These are phyloP conservation scores for Candida labiduridarum DNA, from an alignment of 1,139 yeast genomes.

Conservation along the genomic window DNA sequence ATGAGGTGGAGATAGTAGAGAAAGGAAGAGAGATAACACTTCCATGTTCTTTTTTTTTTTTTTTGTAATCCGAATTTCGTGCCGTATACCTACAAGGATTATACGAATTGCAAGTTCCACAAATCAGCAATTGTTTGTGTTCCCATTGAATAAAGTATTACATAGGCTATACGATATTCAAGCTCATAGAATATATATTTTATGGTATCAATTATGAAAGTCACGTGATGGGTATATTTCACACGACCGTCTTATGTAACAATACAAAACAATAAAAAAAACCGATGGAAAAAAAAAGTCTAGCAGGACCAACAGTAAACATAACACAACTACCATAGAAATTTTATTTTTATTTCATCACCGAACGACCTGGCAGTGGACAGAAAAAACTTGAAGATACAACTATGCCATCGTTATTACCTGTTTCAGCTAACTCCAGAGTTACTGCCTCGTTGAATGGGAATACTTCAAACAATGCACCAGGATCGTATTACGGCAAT, in stretches of 20 bases:
- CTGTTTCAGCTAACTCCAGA: slow-evolving; percentile 24
- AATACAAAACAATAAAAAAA: not conserved
- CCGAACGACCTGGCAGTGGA: slow-evolving; percentile 1
- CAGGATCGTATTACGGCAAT: slow-evolving; percentile 7
- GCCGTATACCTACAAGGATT: not conserved
- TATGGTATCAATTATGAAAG: not conserved
- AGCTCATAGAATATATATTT: too few species aligned
- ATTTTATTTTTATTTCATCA: not conserved
- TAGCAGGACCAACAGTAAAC: not conserved
- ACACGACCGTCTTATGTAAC: not conserved
- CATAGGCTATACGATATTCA: too few species aligned
- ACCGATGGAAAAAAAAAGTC: not conserved
- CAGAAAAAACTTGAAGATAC: not conserved
- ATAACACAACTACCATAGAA: not conserved
- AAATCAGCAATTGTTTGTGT: too few species aligned
- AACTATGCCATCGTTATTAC: slow-evolving; percentile 11
- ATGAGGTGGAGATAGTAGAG: not conserved
- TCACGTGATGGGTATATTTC: not conserved
- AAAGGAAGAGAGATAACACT: not conserved
- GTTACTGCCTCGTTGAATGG: slow-evolving; percentile 21
- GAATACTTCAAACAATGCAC: slow-evolving; percentile 7
- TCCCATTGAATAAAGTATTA: too few species aligned
- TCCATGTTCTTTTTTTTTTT: not conserved
- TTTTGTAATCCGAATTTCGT: not conserved
- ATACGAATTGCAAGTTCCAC: not conserved